Evolutionary conservation across 495 filamentous ascomycete genomes (phyloP), one percentile per base, ranked within the genome.

Genomic region (Lophiotrema nucula): DNA sequence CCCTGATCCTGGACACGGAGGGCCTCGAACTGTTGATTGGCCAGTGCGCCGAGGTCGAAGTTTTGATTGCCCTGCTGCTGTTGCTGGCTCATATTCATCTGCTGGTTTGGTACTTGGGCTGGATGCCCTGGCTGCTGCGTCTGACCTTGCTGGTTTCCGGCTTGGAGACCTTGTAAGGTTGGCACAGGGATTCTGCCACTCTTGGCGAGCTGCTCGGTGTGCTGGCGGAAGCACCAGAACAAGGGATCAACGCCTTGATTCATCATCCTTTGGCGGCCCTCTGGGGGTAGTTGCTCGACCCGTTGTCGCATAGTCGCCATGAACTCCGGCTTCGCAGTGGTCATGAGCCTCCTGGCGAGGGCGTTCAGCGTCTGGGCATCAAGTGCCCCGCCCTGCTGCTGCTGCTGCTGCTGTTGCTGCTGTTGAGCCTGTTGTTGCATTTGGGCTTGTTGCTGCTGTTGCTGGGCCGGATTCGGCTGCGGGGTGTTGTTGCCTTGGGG

Each of bases 1-100:
- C 84, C 84, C 44, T 80, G 79, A 69, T 86, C 81, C 67, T 84
- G 81, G n/a, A 77, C 79, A 22, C 82, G 81, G 47, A 82, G 64
- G 13, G 80, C 84, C 61, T 83, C 81, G 24, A 79, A 80, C 69
- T 86, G 84, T 64, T 85, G 83, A 22, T 78, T 81, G 48, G 82
- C 71, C 11, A 86, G 74, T 39, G 80, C 80, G 50, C 79, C 76
- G 53, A 82, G 73, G 19, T 83, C 79, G 42, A 81, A 62, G 3
- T 66, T 62, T 58, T 76, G 78, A 24, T 66, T 74, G 67, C 52
- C 73, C 72, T 31, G 74, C 72, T 57, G 76, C 39, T 55, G 53
- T 73, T 56, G 75, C 39, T 51, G 47, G 46, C 52, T 52, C 45
- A 43, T 47, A 12, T 37, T 39, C 18, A 48, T 39, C 23, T 56